Evolutionary conservation across 805 yeast genomes (phyloP).

Genomic region (Debaryomyces maramus): DNA sequence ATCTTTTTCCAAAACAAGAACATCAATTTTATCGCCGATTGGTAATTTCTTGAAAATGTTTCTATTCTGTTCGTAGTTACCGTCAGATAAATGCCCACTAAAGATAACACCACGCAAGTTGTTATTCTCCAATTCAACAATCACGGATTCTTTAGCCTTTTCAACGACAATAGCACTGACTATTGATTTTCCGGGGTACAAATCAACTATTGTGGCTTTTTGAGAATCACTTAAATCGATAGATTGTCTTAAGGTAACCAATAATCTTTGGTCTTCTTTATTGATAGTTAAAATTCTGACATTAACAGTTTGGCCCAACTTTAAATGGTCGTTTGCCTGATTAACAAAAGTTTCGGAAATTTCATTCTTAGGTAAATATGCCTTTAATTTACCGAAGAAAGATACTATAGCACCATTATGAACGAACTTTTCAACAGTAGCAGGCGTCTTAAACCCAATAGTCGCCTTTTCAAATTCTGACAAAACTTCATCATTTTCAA

Average conservation of each 20-base stretch:
- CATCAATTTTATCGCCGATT: slow-evolving; percentile 61
- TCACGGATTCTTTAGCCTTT: slow-evolving; percentile 69
- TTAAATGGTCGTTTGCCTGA: slow-evolving; percentile 74
- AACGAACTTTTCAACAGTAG: slow-evolving; percentile 69
- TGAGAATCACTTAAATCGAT: slow-evolving; percentile 51
- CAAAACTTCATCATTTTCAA: slow-evolving; percentile 56
- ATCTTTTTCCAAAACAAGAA: slow-evolving; percentile 70
- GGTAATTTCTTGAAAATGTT: slow-evolving; percentile 58
- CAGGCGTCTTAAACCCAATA: slow-evolving; percentile 58
- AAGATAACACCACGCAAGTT: slow-evolving; percentile 66
- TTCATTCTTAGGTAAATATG: slow-evolving; percentile 82
- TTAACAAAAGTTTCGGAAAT: slow-evolving; percentile 85
- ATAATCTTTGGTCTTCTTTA: slow-evolving; percentile 50
- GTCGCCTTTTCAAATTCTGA: slow-evolving; percentile 37
- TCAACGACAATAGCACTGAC: slow-evolving; percentile 64
- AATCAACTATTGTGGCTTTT: slow-evolving; percentile 41
- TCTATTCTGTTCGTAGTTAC: slow-evolving; percentile 71
- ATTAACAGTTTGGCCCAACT: slow-evolving; percentile 77
- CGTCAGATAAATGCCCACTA: slow-evolving; percentile 76
- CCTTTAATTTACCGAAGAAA: slow-evolving; percentile 77
- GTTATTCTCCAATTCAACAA: slow-evolving; percentile 59
- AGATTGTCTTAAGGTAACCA: slow-evolving; percentile 74
- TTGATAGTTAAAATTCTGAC: slow-evolving; percentile 67
- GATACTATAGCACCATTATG: slow-evolving; percentile 80
- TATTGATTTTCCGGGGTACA: slow-evolving; percentile 63